Conservation (phyloP, 2,329 filamentous ascomycete genomes). For the Lizonia empirigonia region DNA sequence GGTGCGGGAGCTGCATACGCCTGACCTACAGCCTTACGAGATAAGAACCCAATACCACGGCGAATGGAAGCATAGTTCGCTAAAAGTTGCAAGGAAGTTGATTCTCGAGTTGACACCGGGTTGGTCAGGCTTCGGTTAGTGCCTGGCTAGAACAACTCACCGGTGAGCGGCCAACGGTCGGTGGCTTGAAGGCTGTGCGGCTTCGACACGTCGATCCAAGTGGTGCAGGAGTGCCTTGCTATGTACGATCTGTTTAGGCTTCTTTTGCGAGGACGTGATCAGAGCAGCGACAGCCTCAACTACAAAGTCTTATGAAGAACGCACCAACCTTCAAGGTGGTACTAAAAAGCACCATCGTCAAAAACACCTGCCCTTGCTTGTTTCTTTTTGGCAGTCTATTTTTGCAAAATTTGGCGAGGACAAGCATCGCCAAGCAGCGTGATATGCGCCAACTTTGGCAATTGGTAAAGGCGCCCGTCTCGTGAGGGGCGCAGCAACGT, state of each 20-base stretch:
- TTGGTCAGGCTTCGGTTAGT: slow-evolving; percentile 24
- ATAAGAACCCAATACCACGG: slow-evolving; percentile 21
- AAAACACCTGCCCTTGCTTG: slow-evolving; percentile 19
- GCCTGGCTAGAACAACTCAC: slow-evolving; percentile 26
- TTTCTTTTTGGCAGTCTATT: slow-evolving; percentile 34
- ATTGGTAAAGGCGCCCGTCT: slow-evolving; percentile 23
- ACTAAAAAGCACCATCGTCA: slow-evolving; percentile 27
- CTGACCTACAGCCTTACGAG: slow-evolving; percentile 40
- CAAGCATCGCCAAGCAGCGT: slow-evolving; percentile 38
- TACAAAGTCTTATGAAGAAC: neutral
- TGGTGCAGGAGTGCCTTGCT: slow-evolving; percentile 27
- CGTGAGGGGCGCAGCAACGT: slow-evolving; percentile 18
- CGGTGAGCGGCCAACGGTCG: slow-evolving; percentile 34
- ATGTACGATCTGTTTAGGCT: slow-evolving; percentile 27
- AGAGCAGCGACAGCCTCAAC: neutral
- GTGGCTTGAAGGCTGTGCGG: slow-evolving; percentile 30
- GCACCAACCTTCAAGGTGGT: slow-evolving; percentile 13
- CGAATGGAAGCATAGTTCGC: slow-evolving; percentile 26
- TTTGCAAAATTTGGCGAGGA: slow-evolving; percentile 29
- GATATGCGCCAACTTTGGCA: slow-evolving; percentile 21
- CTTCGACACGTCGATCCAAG: slow-evolving; percentile 28
- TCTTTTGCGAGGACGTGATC: slow-evolving; percentile 27
- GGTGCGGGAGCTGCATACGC: slow-evolving; percentile 28
- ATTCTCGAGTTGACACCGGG: slow-evolving; percentile 18
- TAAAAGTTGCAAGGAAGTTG: slow-evolving; percentile 12